phyloP scores from a whole-genome alignment of 306 rosid genomes.

The Vigna radiata region DNA sequence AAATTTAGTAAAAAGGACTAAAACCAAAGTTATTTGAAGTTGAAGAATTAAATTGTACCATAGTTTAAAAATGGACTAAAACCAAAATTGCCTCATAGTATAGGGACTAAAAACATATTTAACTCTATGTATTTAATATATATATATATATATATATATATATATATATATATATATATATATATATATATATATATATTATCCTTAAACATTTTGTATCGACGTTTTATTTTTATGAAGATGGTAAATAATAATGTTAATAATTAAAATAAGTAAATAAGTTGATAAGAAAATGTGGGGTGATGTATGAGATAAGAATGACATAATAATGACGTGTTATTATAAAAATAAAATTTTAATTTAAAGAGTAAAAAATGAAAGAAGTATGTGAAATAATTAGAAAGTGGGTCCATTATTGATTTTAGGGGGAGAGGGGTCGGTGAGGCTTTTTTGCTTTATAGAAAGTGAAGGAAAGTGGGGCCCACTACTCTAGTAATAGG shows the following conservation, averaged over 20 bases:
- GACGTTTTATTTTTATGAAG: not conserved
- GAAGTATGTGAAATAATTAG: slow-evolving; percentile 48
- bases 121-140: no score
- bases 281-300: slow-evolving; percentile 22
- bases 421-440: slow-evolving; percentile 47
- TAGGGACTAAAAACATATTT: no score
- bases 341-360: not conserved
- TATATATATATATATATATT: no score
- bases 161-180: no score
- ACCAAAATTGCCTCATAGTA: no score
- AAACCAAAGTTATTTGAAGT: no score
- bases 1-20: no score
- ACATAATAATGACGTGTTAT: slow-evolving; percentile 8
- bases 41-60: no score
- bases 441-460: slow-evolving; percentile 53
- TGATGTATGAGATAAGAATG: slow-evolving; percentile 53
- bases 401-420: slow-evolving; percentile 54
- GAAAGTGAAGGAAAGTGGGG: slow-evolving; percentile 56
- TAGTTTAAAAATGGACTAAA: no score
- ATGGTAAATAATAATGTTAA: not conserved
- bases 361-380: not conserved
- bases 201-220: no score
- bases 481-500: slow-evolving; percentile 26
- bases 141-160: no score
- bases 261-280: no score